A percentile compares a stretch with the other conserved stretches of the same genome.
phyloP scores from a whole-genome alignment of 805 yeast species.

The Ogataea methylovora region DNA sequence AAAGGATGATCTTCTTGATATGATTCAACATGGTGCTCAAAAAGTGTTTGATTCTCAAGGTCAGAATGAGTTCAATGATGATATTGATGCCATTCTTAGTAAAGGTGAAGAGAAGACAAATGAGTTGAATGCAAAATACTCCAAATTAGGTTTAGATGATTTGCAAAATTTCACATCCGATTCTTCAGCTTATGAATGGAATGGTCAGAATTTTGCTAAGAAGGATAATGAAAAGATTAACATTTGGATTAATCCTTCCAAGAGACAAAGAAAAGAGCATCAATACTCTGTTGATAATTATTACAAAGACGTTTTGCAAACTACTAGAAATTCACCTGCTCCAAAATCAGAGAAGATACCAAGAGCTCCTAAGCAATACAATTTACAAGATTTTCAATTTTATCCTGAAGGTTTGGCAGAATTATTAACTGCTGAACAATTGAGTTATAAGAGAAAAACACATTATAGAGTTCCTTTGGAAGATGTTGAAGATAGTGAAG shows the following conservation, averaged over 20 bases:
- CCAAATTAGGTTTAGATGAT: conserved; percentile 85
- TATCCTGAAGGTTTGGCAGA: conserved; percentile 47
- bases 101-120: conserved; percentile 81
- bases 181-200: conserved; percentile 89
- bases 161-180: conserved; percentile 86
- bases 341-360: conserved; percentile 29
- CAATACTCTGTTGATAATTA: conserved; percentile 72
- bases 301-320: conserved; percentile 57
- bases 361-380: conserved; percentile 56
- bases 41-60: conserved; percentile 57
- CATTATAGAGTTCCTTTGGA: conserved; percentile 50
- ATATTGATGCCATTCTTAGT: conserved; percentile 75
- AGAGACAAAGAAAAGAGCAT: conserved; percentile 71
- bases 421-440: conserved; percentile 56
- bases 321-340: conserved; percentile 31
- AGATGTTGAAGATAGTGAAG: conserved; percentile 53
- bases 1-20: conserved; percentile 81
- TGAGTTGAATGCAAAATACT: conserved; percentile 71
- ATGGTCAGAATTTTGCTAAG: conserved; percentile 78
- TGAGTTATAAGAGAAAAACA: conserved; percentile 52
- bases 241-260: conserved; percentile 68
- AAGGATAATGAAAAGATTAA: conserved; percentile 33
- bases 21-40: conserved; percentile 97
- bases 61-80: conserved; percentile 39
- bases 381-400: conserved; percentile 69